Evolutionary conservation across 129 eudicot genomes (phyloP).

Genomic region (Deinandra increscens): DNA sequence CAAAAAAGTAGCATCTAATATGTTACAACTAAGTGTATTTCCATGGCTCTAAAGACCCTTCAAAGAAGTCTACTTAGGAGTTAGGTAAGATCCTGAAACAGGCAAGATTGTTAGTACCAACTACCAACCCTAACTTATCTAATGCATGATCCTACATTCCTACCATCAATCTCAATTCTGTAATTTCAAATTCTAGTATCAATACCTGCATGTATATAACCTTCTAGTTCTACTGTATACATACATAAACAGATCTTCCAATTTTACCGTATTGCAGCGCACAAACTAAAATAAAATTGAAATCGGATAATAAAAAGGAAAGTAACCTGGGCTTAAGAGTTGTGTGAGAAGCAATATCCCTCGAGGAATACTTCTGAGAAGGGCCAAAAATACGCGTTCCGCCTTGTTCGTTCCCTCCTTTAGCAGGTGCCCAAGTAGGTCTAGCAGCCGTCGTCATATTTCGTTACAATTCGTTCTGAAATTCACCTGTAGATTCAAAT

Average conservation of each 20-base stretch:
- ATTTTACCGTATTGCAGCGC: background rate
- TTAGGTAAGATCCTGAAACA: background rate
- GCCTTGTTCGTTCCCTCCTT: conserved; percentile 98
- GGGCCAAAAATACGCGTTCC: conserved; percentile 95
- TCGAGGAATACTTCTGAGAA: conserved; percentile 93
- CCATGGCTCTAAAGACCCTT: background rate
- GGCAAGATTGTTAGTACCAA: background rate
- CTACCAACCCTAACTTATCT: background rate
- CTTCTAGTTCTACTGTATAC: background rate
- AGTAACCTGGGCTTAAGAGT: conserved; percentile 80
- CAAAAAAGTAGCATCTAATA: background rate
- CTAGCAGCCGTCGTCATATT: conserved; percentile 96
- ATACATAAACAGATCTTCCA: background rate
- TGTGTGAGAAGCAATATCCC: conserved; percentile 95
- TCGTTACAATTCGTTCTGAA: background rate
- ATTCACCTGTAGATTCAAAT: conserved; percentile 13
- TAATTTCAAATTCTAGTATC: background rate
- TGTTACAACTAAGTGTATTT: background rate
- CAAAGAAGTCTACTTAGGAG: background rate
- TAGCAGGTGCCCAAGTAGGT: conserved; percentile 99
- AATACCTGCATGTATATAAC: background rate
- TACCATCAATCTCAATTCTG: background rate
- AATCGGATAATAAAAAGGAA: background rate
- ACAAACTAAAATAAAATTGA: background rate
- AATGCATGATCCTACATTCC: background rate